Evolutionary conservation across 164 flowering plant species (phyloP), one percentile per base, ranked within the genome.

Genomic region (Litsea cubeba): DNA sequence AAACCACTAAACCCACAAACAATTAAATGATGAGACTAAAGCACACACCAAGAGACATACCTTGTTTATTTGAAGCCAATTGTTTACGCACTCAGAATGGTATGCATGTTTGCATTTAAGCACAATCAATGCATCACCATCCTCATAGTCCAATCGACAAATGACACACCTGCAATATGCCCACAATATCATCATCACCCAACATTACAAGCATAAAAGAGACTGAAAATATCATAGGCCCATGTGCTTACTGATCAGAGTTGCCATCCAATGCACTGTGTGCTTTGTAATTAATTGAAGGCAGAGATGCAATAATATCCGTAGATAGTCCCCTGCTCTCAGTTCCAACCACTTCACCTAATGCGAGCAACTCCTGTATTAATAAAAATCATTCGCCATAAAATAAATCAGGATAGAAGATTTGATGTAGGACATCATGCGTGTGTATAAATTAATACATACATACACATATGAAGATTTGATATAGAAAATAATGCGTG

Each of bases 1-100:
- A 8, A 40, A 4, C 46, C 46, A 40, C 46, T 40, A 8, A 40
- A 40, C 8, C 46, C 46, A 40, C 11, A 40, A 8, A 40, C 46
- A 40, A 40, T 40, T 40, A 40, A 40, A 40, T 8, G 46, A 35
- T 35, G 46, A 8, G 46, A 40, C 46, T 40, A 4, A 40, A 40
- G 11, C 46, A 40, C 46, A 6, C 46, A 40, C 46, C 46, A 40
- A 40, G 12, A 68, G 23, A 24, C 25, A 74, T 81, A 83, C 87
- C 97, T 91, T 95, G 81, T 93, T 92, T 84, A 91, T 90, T 77
- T 82, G 87, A 80, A 95, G 85, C 98, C 98, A 95, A 68, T 91
- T 89, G 79, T 84, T 89, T 73, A 95, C 86, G 83, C 98, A 94
- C 50, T 90, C 97, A 11, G 93, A 72, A 73, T 94, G 98, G 78